phyloP scores from a whole-genome alignment of 495 filamentous ascomycete genomes.

The Aspergillus kassunensis region DNA sequence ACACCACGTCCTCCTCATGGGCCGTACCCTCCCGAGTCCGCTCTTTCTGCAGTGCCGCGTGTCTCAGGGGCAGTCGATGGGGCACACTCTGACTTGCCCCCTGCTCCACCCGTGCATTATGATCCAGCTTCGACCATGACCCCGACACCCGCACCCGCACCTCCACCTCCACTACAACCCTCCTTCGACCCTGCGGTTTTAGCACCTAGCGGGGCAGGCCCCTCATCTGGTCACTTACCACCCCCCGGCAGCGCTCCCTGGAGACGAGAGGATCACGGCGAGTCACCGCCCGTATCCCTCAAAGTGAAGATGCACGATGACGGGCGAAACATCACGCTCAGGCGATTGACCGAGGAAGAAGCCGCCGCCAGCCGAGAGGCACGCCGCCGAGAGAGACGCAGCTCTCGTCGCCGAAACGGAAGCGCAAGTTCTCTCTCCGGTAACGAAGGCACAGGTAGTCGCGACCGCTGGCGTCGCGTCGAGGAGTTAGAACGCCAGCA shows the following conservation, averaged over 20 bases:
- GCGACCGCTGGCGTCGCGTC: constrained; percentile 49
- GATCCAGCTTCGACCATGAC: constrained; percentile 45
- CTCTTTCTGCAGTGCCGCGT: constrained; percentile 28
- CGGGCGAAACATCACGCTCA: constrained; percentile 74
- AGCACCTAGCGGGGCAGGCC: constrained; percentile 33
- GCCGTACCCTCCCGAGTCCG: constrained; percentile 28
- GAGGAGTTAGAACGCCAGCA: constrained; percentile 50
- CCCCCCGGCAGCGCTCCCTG: constrained; percentile 33
- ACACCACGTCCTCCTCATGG: constrained; percentile 34
- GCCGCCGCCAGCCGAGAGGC: constrained; percentile 59
- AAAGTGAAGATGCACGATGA: constrained; percentile 80
- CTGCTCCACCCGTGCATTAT: constrained; percentile 46
- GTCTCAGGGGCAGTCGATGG: constrained; percentile 34
- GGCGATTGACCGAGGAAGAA: constrained; percentile 77
- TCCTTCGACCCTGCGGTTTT: constrained; percentile 40
- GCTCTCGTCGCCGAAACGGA: constrained; percentile 38
- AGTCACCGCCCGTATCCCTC: constrained; percentile 66
- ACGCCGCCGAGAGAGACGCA: constrained; percentile 43
- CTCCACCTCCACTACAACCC: constrained; percentile 22
- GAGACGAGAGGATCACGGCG: constrained; percentile 39
- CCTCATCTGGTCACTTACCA: constrained; percentile 35
- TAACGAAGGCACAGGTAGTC: constrained; percentile 37
- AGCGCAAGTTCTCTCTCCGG: constrained; percentile 46
- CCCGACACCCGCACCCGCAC: constrained; percentile 40
- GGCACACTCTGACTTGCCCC: constrained; percentile 36